Conservation (phyloP, 805 yeast species). For the Schwanniomyces polymorphus region DNA sequence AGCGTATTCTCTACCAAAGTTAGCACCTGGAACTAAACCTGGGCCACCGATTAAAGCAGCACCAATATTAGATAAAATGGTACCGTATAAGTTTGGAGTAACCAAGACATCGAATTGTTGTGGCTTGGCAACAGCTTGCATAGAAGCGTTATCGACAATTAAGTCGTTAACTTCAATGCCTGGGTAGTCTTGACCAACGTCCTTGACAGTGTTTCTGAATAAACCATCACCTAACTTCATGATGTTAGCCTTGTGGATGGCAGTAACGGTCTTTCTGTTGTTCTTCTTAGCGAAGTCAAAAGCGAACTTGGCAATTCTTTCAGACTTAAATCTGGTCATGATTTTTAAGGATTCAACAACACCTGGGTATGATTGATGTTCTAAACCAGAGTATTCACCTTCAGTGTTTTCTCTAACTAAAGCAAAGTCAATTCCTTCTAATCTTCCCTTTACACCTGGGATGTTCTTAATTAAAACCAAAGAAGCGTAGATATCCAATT, state of each 20-base stretch:
- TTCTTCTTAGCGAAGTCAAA: slow-evolving; percentile 92
- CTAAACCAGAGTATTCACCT: slow-evolving; percentile 98
- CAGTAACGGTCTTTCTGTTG: slow-evolving; percentile 89
- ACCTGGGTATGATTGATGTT: slow-evolving; percentile 96
- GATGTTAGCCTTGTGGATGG: slow-evolving; percentile 98
- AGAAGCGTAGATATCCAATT: slow-evolving; percentile 92
- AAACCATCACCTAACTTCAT: slow-evolving; percentile 99
- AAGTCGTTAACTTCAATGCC: slow-evolving; percentile 82
- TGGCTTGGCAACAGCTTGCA: slow-evolving; percentile 98
- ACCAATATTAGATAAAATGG: slow-evolving; percentile 96
- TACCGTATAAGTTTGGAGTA: slow-evolving; percentile 97
- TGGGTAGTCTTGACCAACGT: slow-evolving; percentile 82
- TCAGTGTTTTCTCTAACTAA: slow-evolving; percentile 98
- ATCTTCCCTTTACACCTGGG: slow-evolving; percentile 90
- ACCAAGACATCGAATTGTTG: slow-evolving; percentile 98
- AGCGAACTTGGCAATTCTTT: slow-evolving; percentile 96
- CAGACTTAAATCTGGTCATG: slow-evolving; percentile 91
- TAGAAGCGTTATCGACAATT: slow-evolving; percentile 97
- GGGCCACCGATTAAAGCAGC: slow-evolving; percentile 98
- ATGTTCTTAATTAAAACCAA: slow-evolving; percentile 91
- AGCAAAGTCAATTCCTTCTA: slow-evolving; percentile 86
- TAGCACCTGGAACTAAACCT: slow-evolving; percentile 97
- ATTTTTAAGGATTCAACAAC: slow-evolving; percentile 96
- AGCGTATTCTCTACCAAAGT: slow-evolving; percentile 96
- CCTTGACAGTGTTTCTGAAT: slow-evolving; percentile 90